Evolutionary conservation across 306 rosid species (phyloP), one percentile per base, ranked within the genome.

Genomic region (Carpinus fangiana): DNA sequence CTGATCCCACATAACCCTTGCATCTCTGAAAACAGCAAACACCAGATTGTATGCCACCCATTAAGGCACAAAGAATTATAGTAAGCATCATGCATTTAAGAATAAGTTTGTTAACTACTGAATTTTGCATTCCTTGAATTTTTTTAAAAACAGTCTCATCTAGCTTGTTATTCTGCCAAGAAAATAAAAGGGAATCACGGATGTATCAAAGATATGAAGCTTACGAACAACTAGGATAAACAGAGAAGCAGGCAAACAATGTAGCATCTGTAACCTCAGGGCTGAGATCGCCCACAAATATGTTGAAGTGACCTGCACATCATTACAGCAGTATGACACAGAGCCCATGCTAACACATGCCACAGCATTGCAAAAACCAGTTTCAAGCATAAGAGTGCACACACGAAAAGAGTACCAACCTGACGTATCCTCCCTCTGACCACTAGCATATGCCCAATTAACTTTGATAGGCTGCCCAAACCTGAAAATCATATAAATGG

Each of bases 1-100:
- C 81, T 92, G 98, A 87, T 95, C 98, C 98, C 98, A 95, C 98
- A 95, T 95, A 78, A 95, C 98, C 86, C 97, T 90, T 72, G 98
- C 98, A 87, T 95, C 98, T 34, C 98, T 95, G 83, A 79, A 71
- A 83, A 73, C 75, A 88, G 74, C 23, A 76, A 75, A 75, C 77
- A 52, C 51, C 47, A 69, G 71, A 66, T 38, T 54, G 70, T 57
- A 73, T 14, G 47, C 13, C 51, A 23, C 4, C 26, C 12, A 17
- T 7, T 23, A 52, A 8, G 20, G 23, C 16, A 59, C 34, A 5
- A 31, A 54, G 45, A 57, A 18, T 20, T 73, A 52, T 10, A 10
- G 64, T 12, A 74, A 80, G 56, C 59, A 56, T 64, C 41, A 70
- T 1, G n/a, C 36, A 28, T 38, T 67, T 12, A 67, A 41, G 28